Evolutionary conservation across 495 filamentous ascomycete species (phyloP), one percentile per base, ranked within the genome.

Genomic region (Rusavskia elegans): DNA sequence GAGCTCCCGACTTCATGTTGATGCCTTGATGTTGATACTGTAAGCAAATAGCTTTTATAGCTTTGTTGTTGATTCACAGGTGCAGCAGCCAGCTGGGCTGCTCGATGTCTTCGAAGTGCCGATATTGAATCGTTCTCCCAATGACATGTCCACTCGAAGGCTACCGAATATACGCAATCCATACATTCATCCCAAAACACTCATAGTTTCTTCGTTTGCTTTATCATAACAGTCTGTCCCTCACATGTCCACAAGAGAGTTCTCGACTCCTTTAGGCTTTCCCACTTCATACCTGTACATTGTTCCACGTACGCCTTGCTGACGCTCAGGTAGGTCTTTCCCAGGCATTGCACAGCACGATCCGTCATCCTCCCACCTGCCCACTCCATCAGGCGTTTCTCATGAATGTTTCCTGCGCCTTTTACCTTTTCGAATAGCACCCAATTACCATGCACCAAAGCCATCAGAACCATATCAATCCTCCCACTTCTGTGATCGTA

Each of bases 391-490:
- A 98, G 62, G 44, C 78, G 74, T 5, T 77, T 78, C 61, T 82
- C 74, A 63, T 89, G 81, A 13, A 82, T 83, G 67, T 93, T 86
- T 36, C 92, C 85, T 51, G 69, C 74, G 48, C 72, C 74, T 66
- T 77, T 80, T 40, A 84, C 66, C 52, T 76, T 73, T 74, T 84
- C 84, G 63, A 92, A 97, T 7, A 74, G 60, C 35, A 84, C 72
- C 74, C 87, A 97, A 60, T 95, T 84, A 50, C 87, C 88, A 57
- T 82, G 79, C 50, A 80, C 76, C 45, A 98, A 65, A 16, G 87
- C 81, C 45, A 65, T 64, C 32, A 98, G 68, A 5, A 89, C 73
- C 11, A 71, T 71, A 52, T 83, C 77, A 21, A 95, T 70, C 27
- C 78, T 75, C 4, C 70, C 60, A 51, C 85, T 84, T 21, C 68